Conservation (phyloP, 805 yeast species). For the Cyberlindnera maritima region DNA sequence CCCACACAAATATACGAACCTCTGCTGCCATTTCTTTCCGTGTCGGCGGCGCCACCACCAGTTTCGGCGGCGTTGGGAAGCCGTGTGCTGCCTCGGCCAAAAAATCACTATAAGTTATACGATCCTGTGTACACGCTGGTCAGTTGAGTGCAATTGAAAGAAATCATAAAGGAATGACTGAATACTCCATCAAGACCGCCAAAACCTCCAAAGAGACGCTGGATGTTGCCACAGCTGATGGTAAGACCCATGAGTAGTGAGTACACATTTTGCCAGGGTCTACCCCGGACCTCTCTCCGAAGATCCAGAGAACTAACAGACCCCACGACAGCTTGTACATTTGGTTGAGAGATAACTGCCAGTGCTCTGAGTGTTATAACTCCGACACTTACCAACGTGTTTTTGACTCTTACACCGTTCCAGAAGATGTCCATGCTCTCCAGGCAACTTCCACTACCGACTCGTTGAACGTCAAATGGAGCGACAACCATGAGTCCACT, state of each 20-base stretch:
- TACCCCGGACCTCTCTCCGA: not conserved
- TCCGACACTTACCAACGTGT: conserved; percentile 56
- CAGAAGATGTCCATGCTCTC: conserved; percentile 29
- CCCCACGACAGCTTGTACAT: conserved; percentile 30
- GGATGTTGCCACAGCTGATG: conserved; percentile 4
- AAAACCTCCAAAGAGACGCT: not conserved
- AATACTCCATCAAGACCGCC: not conserved
- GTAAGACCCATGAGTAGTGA: conserved; percentile 9
- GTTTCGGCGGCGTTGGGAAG: too few species aligned
- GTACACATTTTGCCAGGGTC: not conserved
- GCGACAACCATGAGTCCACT: conserved; percentile 18
- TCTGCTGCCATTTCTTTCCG: too few species aligned
- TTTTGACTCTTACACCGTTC: conserved; percentile 47
- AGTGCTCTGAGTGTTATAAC: conserved; percentile 53
- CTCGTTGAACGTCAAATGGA: conserved; percentile 12
- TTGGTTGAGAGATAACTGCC: conserved; percentile 68
- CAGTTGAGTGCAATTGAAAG: not conserved
- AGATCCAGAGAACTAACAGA: not conserved
- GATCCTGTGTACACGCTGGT: too few species aligned
- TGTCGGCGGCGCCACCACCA: too few species aligned
- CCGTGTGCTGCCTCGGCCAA: too few species aligned
- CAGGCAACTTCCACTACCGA: not conserved
- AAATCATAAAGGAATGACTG: not conserved
- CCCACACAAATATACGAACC: too few species aligned
- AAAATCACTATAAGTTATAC: too few species aligned